Conservation (phyloP, 805 yeast genomes). For the Kockiozyma suomiensis region DNA sequence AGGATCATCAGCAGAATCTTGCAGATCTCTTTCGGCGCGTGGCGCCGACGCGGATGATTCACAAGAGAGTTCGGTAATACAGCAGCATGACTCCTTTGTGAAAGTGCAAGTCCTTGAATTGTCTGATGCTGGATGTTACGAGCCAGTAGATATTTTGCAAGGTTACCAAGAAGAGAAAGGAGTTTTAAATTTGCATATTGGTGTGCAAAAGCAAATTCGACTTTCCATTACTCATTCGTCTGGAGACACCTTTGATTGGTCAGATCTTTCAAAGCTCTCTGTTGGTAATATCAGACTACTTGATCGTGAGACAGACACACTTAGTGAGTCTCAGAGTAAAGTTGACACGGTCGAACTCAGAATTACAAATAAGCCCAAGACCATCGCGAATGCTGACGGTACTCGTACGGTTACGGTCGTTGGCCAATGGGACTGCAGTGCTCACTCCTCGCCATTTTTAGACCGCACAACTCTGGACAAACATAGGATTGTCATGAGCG, state of each 20-base stretch:
- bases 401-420: constrained; percentile 29
- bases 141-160: constrained; percentile 24
- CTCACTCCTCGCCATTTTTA: constrained; percentile 25
- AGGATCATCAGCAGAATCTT: background rate
- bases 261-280: constrained; percentile 17
- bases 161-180: constrained; percentile 23
- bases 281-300: constrained; percentile 16
- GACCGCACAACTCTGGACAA: constrained; percentile 32
- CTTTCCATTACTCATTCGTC: constrained; percentile 29
- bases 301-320: background rate
- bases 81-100: constrained; percentile 30
- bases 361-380: constrained; percentile 18
- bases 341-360: constrained; percentile 26
- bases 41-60: background rate
- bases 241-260: constrained; percentile 32
- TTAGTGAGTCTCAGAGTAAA: constrained; percentile 9
- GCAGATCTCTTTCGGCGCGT: background rate
- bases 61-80: background rate
- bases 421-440: constrained; percentile 37
- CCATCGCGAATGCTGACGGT: constrained; percentile 35
- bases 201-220: constrained; percentile 31
- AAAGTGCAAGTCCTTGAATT: constrained; percentile 28
- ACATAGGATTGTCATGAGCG: constrained; percentile 23
- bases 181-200: constrained; percentile 18
- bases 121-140: constrained; percentile 28